Evolutionary conservation across 2,329 filamentous ascomycete genomes (phyloP).

Genomic region (Calonectria hawksworthii): DNA sequence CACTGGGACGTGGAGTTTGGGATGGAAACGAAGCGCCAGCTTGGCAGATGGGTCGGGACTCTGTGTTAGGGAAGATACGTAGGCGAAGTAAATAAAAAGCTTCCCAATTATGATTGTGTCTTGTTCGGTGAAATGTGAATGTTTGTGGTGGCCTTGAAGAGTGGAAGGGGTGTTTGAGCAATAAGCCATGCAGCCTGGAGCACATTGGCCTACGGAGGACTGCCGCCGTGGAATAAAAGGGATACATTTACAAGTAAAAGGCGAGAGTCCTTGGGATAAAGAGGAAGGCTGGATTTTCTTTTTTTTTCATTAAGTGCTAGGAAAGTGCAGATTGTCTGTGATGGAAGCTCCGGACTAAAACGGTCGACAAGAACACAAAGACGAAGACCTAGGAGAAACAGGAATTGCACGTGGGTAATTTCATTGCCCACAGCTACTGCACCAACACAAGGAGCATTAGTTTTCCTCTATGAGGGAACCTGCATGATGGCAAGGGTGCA

Average conservation of each 20-base stretch:
- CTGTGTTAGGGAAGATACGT: slow-evolving; percentile 28
- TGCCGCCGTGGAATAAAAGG: neutral
- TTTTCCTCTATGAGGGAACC: neutral
- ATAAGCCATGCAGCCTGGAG: neutral
- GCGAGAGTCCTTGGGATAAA: neutral
- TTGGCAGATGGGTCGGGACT: slow-evolving; percentile 26
- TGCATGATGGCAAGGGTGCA: neutral
- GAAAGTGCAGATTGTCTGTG: neutral
- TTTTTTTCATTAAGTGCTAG: too few relatives aligned
- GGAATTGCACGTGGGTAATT: neutral
- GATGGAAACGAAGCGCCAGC: slow-evolving; percentile 33
- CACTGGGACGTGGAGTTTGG: slow-evolving; percentile 38
- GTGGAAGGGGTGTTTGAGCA: neutral
- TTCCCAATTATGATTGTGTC: slow-evolving; percentile 3
- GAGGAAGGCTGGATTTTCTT: too few relatives aligned
- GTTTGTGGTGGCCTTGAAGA: too few relatives aligned
- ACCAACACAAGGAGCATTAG: neutral
- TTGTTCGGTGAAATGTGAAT: neutral
- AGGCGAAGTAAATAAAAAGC: slow-evolving; percentile 31
- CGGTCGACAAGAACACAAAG: neutral
- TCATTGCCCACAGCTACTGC: neutral
- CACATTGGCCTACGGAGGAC: neutral
- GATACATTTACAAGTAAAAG: neutral
- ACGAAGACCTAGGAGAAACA: neutral
- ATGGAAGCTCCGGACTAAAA: neutral